Evolutionary conservation across 257 asterid species (phyloP).

Genomic region (Nicotiana paniculata): DNA sequence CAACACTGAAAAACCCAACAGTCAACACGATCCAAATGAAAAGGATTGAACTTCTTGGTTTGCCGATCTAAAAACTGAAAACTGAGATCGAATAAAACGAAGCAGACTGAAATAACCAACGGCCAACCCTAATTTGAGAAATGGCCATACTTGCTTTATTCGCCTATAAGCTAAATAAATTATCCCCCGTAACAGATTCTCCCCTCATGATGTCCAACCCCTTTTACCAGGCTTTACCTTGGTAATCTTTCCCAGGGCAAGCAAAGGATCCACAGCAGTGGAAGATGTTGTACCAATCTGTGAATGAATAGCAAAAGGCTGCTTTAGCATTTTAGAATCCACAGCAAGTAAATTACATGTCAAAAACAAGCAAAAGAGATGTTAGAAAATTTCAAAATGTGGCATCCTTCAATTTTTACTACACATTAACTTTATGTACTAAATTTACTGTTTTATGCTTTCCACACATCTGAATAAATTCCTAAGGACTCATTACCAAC

Average conservation of each 20-base stretch:
- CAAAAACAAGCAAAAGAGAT: background rate
- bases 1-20: background rate
- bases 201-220: background rate
- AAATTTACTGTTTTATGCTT: background rate
- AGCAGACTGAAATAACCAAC: background rate
- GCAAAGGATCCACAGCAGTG: constrained; percentile 90
- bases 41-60: background rate
- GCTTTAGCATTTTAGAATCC: background rate
- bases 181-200: background rate
- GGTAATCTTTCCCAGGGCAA: constrained; percentile 54
- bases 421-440: background rate
- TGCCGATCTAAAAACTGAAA: background rate
- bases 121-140: background rate
- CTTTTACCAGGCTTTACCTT: constrained; percentile 33
- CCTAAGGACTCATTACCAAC: background rate
- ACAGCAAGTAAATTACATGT: background rate
- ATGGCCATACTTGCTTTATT: background rate
- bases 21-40: background rate
- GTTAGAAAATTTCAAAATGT: background rate
- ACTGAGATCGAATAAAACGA: background rate
- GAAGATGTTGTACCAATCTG: constrained; percentile 97
- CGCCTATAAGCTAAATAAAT: background rate
- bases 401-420: background rate
- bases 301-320: constrained; percentile 14
- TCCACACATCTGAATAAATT: background rate